phyloP scores from a whole-genome alignment of 2,329 filamentous ascomycete genomes.

The Monosporascus sp. region DNA sequence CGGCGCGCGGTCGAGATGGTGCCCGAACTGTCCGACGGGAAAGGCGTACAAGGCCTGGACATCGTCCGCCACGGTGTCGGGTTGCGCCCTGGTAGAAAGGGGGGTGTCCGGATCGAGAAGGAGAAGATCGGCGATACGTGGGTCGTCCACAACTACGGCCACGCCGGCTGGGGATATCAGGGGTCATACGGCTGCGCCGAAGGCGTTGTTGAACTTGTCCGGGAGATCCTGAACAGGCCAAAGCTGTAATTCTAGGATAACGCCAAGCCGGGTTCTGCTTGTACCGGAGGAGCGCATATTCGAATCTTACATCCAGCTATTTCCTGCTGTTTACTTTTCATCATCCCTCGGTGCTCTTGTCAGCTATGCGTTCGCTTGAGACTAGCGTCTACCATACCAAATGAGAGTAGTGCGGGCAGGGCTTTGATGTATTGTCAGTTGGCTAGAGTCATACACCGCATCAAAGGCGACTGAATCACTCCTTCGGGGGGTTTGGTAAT shows the following conservation, averaged over 20 bases:
- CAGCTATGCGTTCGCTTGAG: too few species aligned
- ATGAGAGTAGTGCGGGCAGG: too few species aligned
- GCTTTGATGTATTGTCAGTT: too few species aligned
- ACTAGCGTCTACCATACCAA: too few species aligned
- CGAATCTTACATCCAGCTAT: too few species aligned
- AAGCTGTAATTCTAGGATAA: slow-evolving; percentile 10
- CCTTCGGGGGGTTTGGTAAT: too few species aligned
- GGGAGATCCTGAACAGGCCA: slow-evolving; percentile 43
- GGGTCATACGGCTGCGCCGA: slow-evolving; percentile 65
- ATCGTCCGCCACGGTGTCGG: slow-evolving; percentile 80
- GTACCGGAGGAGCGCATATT: too few species aligned
- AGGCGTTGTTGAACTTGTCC: slow-evolving; percentile 60
- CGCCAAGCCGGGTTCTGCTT: too few species aligned
- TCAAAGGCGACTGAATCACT: too few species aligned
- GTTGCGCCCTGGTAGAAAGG: slow-evolving; percentile 66
- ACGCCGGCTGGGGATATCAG: slow-evolving; percentile 73
- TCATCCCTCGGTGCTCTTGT: too few species aligned
- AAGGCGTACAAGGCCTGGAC: slow-evolving; percentile 67
- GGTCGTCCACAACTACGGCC: slow-evolving; percentile 79
- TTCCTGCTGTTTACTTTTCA: too few species aligned
- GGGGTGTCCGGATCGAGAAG: slow-evolving; percentile 70
- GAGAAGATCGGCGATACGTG: slow-evolving; percentile 58
- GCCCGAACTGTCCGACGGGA: slow-evolving; percentile 57
- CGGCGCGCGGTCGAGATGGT: slow-evolving; percentile 61
- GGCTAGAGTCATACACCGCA: too few species aligned